phyloP scores from a whole-genome alignment of 1,284 basidiomycete genomes.

The Psilocybe mexicana region DNA sequence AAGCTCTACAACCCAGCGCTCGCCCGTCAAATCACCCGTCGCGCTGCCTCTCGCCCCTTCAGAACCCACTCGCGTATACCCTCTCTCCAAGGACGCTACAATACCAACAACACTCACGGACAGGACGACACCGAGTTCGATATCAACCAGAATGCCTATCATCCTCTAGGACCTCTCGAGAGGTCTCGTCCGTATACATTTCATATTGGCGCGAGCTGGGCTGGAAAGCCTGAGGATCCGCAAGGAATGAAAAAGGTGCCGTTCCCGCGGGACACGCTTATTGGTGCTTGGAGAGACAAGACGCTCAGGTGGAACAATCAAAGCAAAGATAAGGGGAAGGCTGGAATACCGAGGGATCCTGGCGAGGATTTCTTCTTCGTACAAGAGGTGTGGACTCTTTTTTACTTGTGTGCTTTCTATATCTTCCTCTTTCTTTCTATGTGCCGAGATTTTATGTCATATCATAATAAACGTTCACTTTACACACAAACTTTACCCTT shows the following conservation, averaged over 20 bases:
- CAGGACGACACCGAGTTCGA: too few relatives aligned
- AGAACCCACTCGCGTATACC: not conserved
- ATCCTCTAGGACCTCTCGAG: too few relatives aligned
- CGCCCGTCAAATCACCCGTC: slow-evolving; percentile 6
- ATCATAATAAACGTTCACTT: not conserved
- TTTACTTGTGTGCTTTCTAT: not conserved
- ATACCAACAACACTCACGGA: not conserved
- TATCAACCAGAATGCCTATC: too few relatives aligned
- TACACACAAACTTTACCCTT: not conserved
- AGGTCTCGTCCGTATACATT: slow-evolving; percentile 56
- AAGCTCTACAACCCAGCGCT: slow-evolving; percentile 3
- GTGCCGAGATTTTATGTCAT: not conserved
- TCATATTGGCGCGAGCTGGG: slow-evolving; percentile 77
- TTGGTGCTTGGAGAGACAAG: slow-evolving; percentile 73
- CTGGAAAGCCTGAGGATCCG: slow-evolving; percentile 65
- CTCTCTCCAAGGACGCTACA: not conserved
- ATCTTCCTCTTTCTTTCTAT: not conserved
- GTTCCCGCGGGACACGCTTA: slow-evolving; percentile 62
- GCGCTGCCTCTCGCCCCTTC: not conserved
- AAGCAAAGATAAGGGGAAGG: not conserved
- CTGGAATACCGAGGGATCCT: slow-evolving; percentile 36
- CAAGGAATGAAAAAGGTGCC: slow-evolving; percentile 43
- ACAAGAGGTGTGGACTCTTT: slow-evolving; percentile 55
- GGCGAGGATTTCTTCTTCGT: slow-evolving; percentile 84
- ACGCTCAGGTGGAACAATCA: slow-evolving; percentile 50